Evolutionary conservation across 495 filamentous ascomycete species (phyloP), one percentile per base, ranked within the genome.

Genomic region (Hypomontagnella submonticulosa): DNA sequence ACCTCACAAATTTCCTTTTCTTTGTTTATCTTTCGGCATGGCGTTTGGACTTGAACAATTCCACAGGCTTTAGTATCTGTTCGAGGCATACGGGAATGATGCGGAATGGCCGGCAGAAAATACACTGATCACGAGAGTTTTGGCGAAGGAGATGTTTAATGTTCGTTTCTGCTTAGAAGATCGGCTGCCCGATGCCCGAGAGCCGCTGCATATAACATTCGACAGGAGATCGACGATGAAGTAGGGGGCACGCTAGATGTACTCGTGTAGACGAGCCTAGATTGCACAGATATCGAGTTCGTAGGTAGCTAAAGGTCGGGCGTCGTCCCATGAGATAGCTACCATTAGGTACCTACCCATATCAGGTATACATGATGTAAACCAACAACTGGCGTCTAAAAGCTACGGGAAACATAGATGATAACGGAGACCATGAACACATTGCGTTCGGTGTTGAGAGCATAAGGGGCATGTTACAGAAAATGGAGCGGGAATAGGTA

Each of bases 41-140:
- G 71, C 71, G 71, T 74, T 44, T 32, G 56, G 71, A 50, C 43
- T 46, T 67, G 16, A 41, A 58, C 50, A 51, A 50, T 56, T 59
- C 63, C 50, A 47, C 18, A 9, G 48, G 62, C 44, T 57, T 67
- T 52, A 6, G 23, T 66, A 55, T 57, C 63, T 46, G 61, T 61
- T 66, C 59, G 55, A 46, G 66, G 63, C 61, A 71, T 69, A 60
- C 58, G 61, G 56, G 46, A 50, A 71, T 36, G 69, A 69, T 49
- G 51, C 57, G 66, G 56, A 52, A 59, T 57, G 42, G 67, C 43
- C 48, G 59, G 44, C 55, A 41, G 57, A 60, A 58, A 63, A 58
- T 48, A 57, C n/a, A 61, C 40, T 41, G 50, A 41, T 53, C 50
- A 49, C 30, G 58, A 57, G 42, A 63, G 23, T 64, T 54, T n/a